Evolutionary conservation across 2,329 filamentous ascomycete species (phyloP).

Genomic region (Diatrype stigma): DNA sequence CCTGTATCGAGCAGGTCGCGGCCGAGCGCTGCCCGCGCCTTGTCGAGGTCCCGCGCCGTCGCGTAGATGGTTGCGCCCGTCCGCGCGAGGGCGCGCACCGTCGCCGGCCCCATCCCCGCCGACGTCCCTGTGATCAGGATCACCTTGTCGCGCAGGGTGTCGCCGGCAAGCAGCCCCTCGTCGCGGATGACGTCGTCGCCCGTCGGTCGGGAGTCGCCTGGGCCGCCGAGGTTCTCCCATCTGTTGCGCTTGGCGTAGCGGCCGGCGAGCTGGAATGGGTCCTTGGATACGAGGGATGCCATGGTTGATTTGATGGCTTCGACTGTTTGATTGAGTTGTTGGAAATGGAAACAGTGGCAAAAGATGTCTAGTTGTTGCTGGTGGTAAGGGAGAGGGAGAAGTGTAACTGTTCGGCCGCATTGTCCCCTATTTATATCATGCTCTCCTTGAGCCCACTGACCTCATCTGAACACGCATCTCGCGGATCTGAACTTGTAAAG

Average conservation of each 20-base stretch:
- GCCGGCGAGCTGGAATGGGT: conserved; percentile 17
- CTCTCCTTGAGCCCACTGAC: too few species aligned
- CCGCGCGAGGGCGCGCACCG: conserved; percentile 34
- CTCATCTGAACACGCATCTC: too few species aligned
- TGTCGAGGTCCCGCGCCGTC: conserved; percentile 37
- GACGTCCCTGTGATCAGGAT: conserved; percentile 38
- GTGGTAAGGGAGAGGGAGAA: too few species aligned
- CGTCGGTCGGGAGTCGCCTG: conserved; percentile 35
- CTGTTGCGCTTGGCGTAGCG: conserved; percentile 18
- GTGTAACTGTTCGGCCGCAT: too few species aligned
- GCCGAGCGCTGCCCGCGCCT: conserved; percentile 25
- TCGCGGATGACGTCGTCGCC: conserved; percentile 33
- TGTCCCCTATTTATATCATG: too few species aligned
- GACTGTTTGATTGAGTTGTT: too few species aligned
- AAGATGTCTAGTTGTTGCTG: too few species aligned
- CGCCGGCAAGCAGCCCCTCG: conserved; percentile 21
- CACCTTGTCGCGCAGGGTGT: conserved; percentile 31
- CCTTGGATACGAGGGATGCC: conserved; percentile 3
- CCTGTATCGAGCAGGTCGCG: conserved; percentile 17
- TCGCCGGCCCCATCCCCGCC: conserved; percentile 38
- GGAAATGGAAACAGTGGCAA: too few species aligned
- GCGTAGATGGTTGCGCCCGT: conserved; percentile 42
- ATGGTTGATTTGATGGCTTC: neutral
- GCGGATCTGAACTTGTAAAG: too few species aligned
- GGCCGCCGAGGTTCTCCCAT: conserved; percentile 22